Evolutionary conservation across 768 basidiomycete genomes (phyloP).

Genomic region (Pleurotus sapidus): DNA sequence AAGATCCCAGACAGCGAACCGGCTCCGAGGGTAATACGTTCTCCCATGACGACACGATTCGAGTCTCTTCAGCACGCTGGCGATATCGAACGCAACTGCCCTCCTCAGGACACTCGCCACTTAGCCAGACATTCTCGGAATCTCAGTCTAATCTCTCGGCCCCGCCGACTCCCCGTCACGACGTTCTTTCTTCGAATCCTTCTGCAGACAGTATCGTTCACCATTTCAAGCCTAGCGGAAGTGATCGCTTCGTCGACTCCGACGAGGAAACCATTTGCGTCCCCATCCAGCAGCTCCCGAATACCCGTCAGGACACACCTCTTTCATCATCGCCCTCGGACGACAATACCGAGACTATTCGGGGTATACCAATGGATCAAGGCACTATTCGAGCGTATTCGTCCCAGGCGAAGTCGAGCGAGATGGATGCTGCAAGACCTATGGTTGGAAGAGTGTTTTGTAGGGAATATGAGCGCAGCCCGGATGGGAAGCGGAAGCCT

Average conservation of each 20-base stretch:
- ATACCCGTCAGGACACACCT: background rate
- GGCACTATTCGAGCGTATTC: background rate
- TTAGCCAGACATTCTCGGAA: background rate
- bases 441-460: slow-evolving; percentile 5
- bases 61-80: background rate
- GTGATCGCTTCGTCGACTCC: background rate
- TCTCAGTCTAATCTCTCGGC: background rate
- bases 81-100: background rate
- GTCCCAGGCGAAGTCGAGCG: background rate
- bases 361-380: background rate
- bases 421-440: background rate
- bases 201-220: too few species aligned
- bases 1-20: background rate
- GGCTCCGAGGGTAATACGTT: background rate
- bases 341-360: background rate
- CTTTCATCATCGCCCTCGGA: background rate
- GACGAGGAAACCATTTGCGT: slow-evolving; percentile 3
- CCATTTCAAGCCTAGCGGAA: too few species aligned
- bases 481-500: slow-evolving; percentile 3
- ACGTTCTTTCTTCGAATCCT: background rate
- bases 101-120: background rate
- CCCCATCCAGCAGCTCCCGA: background rate
- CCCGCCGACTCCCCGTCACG: background rate
- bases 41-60: slow-evolving; percentile 2
- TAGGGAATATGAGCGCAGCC: slow-evolving; percentile 2